Conservation (phyloP, 805 yeast species). For the Hanseniaspora lindneri region DNA sequence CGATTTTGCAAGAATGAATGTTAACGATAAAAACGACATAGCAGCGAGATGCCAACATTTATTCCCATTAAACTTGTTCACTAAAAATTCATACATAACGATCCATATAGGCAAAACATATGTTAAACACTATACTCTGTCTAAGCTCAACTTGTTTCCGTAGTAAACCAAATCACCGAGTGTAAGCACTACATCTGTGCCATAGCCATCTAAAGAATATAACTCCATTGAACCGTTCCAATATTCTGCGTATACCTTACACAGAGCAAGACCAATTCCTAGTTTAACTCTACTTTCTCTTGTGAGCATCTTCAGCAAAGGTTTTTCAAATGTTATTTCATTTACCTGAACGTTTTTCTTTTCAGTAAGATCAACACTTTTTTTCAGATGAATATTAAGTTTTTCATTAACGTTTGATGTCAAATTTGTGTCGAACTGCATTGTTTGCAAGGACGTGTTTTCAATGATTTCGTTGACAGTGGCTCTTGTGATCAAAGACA, state of each 20-base stretch:
- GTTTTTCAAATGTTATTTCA: constrained; percentile 26
- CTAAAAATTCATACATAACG: constrained; percentile 42
- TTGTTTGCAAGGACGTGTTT: constrained; percentile 30
- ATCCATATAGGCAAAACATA: too few species aligned
- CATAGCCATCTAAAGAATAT: constrained; percentile 79
- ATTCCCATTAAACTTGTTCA: too few species aligned
- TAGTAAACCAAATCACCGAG: constrained; percentile 66
- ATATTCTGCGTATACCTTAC: constrained; percentile 85
- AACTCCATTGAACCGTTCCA: constrained; percentile 88
- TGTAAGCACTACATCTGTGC: constrained; percentile 75
- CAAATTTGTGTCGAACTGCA: constrained; percentile 11
- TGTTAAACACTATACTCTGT: constrained; percentile 66
- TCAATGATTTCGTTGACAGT: constrained; percentile 21
- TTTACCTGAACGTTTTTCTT: constrained; percentile 22
- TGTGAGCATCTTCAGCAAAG: constrained; percentile 52
- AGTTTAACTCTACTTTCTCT: constrained; percentile 65
- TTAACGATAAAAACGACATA: too few species aligned
- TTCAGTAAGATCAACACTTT: constrained; percentile 24
- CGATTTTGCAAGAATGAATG: too few species aligned
- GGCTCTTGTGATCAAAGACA: neutral
- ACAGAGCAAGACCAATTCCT: constrained; percentile 86
- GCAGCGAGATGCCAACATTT: too few species aligned
- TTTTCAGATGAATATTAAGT: constrained; percentile 5
- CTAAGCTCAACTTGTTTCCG: constrained; percentile 52
- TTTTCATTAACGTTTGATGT: constrained; percentile 7